These are phyloP conservation scores for Xerocomellus dryophilus DNA, from an alignment of 768 basidiomycete species.

Conservation along the genomic window DNA sequence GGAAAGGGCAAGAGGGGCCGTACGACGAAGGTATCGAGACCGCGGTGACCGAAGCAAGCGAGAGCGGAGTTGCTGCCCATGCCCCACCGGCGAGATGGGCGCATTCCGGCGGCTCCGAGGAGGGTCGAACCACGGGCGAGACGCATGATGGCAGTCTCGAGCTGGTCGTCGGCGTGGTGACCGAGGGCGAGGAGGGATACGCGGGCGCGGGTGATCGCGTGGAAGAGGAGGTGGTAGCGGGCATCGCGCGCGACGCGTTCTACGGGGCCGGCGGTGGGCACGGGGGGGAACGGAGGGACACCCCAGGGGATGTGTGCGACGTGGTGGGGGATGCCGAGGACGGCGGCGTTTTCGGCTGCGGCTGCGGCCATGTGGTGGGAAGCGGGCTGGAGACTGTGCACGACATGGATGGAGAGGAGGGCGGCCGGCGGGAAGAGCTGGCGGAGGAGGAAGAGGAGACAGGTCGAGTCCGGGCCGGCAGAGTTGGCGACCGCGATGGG, in stretches of 20 bases:
- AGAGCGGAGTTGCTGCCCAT: conserved; percentile 54
- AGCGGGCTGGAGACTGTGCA: conserved; percentile 64
- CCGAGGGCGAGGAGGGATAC: conserved; percentile 55
- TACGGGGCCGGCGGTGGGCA: conserved; percentile 42
- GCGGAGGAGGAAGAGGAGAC: conserved; percentile 66
- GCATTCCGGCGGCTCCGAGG: conserved; percentile 67
- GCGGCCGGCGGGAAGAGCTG: conserved; percentile 36
- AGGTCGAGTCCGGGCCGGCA: conserved; percentile 81
- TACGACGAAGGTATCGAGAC: conserved; percentile 67
- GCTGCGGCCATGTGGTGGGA: conserved; percentile 54
- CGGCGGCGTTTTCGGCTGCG: conserved; percentile 42
- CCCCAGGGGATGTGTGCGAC: conserved; percentile 58
- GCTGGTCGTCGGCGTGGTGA: conserved; percentile 81
- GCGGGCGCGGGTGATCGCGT: conserved; percentile 40
- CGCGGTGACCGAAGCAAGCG: conserved; percentile 47
- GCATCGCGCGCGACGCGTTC: conserved; percentile 59
- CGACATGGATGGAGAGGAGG: conserved; percentile 57
- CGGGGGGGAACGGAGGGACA: conserved; percentile 45
- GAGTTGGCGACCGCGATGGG: conserved; percentile 65
- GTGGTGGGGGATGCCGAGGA: conserved; percentile 45
- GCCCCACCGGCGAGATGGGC: conserved; percentile 65
- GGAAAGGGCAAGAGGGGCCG: conserved; percentile 65
- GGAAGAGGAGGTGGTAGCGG: conserved; percentile 52
- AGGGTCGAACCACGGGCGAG: conserved; percentile 53
- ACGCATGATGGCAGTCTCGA: conserved; percentile 78